Percentiles rank a stretch among this genome's conserved stretches.
Evolutionary conservation across 1,284 basidiomycete genomes (phyloP).

Genomic region (Neonothopanus nambi): DNA sequence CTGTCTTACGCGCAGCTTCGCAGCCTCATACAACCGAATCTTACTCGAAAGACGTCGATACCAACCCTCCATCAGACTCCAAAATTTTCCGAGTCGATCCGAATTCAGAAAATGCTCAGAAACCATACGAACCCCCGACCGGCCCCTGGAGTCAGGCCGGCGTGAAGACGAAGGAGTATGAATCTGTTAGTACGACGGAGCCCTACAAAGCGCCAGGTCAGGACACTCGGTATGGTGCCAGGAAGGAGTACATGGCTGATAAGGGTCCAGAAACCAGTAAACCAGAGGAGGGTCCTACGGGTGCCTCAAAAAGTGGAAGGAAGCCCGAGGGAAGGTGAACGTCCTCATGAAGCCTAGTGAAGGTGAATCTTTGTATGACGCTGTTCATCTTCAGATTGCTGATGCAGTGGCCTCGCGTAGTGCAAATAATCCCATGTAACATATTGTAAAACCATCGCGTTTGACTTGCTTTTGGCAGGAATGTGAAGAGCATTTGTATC

Average conservation of each 20-base stretch:
- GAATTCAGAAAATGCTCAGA: constrained; percentile 46
- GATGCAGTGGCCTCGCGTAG: too few species aligned
- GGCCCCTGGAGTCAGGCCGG: constrained; percentile 53
- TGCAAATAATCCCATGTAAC: too few species aligned
- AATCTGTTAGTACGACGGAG: constrained; percentile 33
- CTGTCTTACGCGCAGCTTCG: constrained; percentile 2
- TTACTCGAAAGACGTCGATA: constrained; percentile 60
- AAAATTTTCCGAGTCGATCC: constrained; percentile 56
- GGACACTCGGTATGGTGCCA: constrained; percentile 30
- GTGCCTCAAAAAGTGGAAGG: constrained; percentile 32
- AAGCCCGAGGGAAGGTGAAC: constrained; percentile 32
- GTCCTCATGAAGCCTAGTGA: neutral
- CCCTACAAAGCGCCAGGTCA: constrained; percentile 43
- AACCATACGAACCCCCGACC: constrained; percentile 53
- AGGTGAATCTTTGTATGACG: too few species aligned
- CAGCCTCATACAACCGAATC: constrained; percentile 47
- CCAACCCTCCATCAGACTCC: constrained; percentile 42
- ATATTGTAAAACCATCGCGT: too few species aligned
- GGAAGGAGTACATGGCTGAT: constrained; percentile 24
- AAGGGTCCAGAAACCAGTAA: constrained; percentile 30
- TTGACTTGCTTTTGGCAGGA: too few species aligned
- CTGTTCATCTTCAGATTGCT: too few species aligned
- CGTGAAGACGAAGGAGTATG: constrained; percentile 47
- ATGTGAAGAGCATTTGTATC: too few species aligned
- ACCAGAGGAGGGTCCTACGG: constrained; percentile 34